Conservation (phyloP, 2,329 filamentous ascomycete genomes). For the Fusarium irregulare region DNA sequence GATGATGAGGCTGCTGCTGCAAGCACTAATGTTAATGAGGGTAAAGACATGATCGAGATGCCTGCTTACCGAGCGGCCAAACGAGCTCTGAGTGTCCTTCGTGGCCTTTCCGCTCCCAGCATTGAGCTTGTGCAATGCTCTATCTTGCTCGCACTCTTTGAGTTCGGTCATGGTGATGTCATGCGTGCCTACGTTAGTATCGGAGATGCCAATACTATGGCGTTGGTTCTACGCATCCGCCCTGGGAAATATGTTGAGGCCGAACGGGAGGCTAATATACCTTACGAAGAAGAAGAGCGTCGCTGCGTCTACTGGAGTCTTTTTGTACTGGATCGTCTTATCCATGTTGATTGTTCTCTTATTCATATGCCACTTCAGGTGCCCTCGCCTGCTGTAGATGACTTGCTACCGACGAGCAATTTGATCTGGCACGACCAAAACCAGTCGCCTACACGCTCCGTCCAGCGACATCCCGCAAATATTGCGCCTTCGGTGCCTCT, state of each 20-base stretch:
- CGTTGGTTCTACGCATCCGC: conserved; percentile 51
- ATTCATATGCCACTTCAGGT: conserved; percentile 51
- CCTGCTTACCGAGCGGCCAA: conserved; percentile 55
- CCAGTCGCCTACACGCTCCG: conserved; percentile 35
- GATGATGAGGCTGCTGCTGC: conserved; percentile 51
- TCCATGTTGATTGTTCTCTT: conserved; percentile 49
- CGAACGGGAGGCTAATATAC: conserved; percentile 45
- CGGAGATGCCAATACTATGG: conserved; percentile 54
- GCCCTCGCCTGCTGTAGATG: conserved; percentile 51
- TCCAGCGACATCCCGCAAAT: conserved; percentile 46
- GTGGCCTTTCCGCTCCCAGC: conserved; percentile 51
- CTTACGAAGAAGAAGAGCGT: conserved; percentile 53
- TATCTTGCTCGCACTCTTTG: conserved; percentile 56
- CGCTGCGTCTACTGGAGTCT: conserved; percentile 58
- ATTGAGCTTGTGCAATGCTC: conserved; percentile 57
- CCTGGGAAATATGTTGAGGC: conserved; percentile 53
- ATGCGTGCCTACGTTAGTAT: conserved; percentile 57
- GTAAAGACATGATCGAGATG: conserved; percentile 55
- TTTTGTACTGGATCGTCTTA: conserved; percentile 57
- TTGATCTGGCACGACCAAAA: conserved; percentile 49
- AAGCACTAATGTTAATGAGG: conserved; percentile 43
- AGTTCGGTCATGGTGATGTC: conserved; percentile 58
- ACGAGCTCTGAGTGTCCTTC: conserved; percentile 52
- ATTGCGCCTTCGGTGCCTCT: conserved; percentile 48
- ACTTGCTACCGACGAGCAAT: conserved; percentile 51